Evolutionary conservation across 75 land plant species (phyloP), one percentile per base, ranked within the genome.

Genomic region (Picea glauca): DNA sequence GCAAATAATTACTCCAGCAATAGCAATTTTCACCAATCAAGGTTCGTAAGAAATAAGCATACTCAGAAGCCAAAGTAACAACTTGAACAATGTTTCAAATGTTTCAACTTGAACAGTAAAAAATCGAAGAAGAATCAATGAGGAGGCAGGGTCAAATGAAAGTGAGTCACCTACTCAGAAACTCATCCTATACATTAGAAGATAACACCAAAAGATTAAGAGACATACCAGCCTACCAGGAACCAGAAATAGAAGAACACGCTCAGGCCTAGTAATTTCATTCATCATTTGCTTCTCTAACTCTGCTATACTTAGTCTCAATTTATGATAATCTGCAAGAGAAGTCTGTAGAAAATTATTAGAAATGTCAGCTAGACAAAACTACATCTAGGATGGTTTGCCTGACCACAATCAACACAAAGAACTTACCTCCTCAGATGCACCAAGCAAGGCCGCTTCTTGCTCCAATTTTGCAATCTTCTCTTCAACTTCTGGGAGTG

Each of bases 261-360:
- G 87, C 74, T 96, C 99, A 56, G 97, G 99, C 65, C 94, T 83
- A 43, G 87, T 81, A 65, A 96, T 90, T 81, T 96, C 97, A 59
- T 88, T 64, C 99, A 94, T 96, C 88, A 96, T 82, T 82, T 90
- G 85, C 83, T 85, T 92, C 83, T 96, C 97, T 74, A 94, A 84
- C 70, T 90, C 79, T 17, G 89, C 89, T 58, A 91, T 76, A 13
- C 72, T 76, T 76, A 91, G 78, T 75, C 85, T 84, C 78, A 96
- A 74, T 62, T 86, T 88, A 76, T 96, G 95, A 76, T 92, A 96
- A 35, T 94, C 97, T 72, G 93, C 88, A 81, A 94, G 84, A 32
- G 91, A 86, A 62, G 88, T 85, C 99, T 96, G 81, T 12, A 78
- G n/a, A 62, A 75, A 54, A 50, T 35, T 56, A 62, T 62, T 57